Percentiles rank a stretch among this genome's conserved stretches.
These are phyloP conservation scores for Pisolithus thermaeus DNA, from an alignment of 1,284 basidiomycete genomes.

Conservation along the genomic window DNA sequence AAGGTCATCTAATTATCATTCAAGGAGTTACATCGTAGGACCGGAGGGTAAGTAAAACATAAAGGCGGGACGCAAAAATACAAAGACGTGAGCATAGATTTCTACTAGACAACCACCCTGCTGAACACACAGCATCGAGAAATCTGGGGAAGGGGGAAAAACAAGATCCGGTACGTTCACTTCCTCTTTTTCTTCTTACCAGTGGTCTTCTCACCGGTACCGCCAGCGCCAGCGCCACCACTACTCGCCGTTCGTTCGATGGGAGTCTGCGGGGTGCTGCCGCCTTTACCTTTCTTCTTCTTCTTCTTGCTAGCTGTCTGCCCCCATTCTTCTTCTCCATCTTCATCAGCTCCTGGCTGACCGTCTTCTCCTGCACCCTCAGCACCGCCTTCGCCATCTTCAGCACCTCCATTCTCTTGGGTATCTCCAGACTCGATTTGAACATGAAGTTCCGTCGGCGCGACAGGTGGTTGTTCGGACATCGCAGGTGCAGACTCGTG, in stretches of 20 bases:
- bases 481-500: background rate
- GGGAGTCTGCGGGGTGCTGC: constrained; percentile 1
- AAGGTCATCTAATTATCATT: too few relatives aligned
- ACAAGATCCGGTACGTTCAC: background rate
- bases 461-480: background rate
- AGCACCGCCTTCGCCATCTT: background rate
- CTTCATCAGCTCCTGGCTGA: constrained; percentile 12
- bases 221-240: background rate
- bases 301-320: background rate
- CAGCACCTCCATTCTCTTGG: constrained; percentile 5
- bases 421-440: background rate
- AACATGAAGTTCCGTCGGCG: background rate
- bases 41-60: background rate
- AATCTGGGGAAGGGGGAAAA: background rate
- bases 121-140: background rate
- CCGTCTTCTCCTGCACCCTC: constrained; percentile 1
- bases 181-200: constrained; percentile 22
- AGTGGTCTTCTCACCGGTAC: too few relatives aligned
- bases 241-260: background rate
- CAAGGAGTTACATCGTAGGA: too few relatives aligned
- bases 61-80: background rate
- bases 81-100: background rate
- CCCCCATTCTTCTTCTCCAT: constrained; percentile 12
- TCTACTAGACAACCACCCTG: background rate
- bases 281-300: background rate